A percentile compares a stretch with the other conserved stretches of the same genome.
Conservation (phyloP, 2,329 filamentous ascomycete species). For the Sporothrix brasiliensis region DNA sequence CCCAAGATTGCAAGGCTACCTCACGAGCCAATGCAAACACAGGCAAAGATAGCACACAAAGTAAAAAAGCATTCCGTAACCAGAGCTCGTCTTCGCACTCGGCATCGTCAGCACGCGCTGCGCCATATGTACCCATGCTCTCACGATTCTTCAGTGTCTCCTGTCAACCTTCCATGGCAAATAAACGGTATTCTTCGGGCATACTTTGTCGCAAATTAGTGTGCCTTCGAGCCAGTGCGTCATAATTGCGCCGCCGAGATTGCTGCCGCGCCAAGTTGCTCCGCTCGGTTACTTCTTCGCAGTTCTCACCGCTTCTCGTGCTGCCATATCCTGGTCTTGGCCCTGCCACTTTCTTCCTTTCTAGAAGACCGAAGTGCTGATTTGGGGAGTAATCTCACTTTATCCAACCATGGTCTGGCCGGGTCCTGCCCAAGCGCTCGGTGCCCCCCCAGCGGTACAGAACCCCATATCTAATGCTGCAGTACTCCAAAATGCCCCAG, state of each 20-base stretch:
- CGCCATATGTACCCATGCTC: not conserved
- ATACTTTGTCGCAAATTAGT: slow-evolving; percentile 2
- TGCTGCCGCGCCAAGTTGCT: slow-evolving; percentile 4
- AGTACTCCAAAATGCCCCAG: not conserved
- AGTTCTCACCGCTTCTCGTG: slow-evolving; percentile 17
- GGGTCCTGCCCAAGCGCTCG: slow-evolving; percentile 12
- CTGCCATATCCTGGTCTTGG: not conserved
- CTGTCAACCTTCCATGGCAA: not conserved
- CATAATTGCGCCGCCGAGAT: slow-evolving; percentile 5
- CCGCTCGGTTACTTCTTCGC: slow-evolving; percentile 2
- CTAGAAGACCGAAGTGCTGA: slow-evolving; percentile 3
- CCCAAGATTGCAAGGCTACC: slow-evolving; percentile 26
- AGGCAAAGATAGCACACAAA: slow-evolving; percentile 6
- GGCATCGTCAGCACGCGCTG: not conserved
- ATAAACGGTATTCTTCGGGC: not conserved
- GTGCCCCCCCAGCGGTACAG: not conserved
- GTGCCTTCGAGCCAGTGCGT: not conserved
- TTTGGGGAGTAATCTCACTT: not conserved
- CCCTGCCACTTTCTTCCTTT: not conserved
- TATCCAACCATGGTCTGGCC: not conserved
- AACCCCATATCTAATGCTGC: not conserved
- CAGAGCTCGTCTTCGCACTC: not conserved
- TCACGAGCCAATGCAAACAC: slow-evolving; percentile 16
- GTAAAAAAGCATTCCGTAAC: not conserved
- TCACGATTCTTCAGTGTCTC: not conserved